Base-by-base conservation (phyloP, 352 stramenopile genomes). In the Globisporangium splendens region DNA sequence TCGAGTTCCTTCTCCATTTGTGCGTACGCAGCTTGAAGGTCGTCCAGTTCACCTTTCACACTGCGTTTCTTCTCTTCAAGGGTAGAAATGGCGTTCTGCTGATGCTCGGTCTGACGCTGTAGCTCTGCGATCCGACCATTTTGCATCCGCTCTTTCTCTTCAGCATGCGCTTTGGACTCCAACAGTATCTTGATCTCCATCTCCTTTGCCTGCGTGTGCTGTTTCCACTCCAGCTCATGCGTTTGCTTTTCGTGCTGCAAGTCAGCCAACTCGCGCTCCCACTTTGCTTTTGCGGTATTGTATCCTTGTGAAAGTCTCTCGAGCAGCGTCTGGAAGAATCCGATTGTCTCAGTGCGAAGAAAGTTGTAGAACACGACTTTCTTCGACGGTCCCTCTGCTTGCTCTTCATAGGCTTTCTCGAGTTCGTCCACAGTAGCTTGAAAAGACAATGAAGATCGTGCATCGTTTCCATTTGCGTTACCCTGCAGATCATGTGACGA, bases 351-450 rank as follows among this genome's bases (percentile, higher is more conserved):
- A 14, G 66, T 53, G 22, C 81, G 73, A 0, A 91, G 47, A 65
- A 92, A 94, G 33, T 84, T 69, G 61, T 88, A 81, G 28, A 92
- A 80, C 0, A 68, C 66, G 28, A 78, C 75, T 50, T 88, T 91
- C 61, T 87, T 86, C 6, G 84, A 73, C 33, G 84, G 82, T 8
- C 84, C 82, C 4, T 75, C 73, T 44, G 82, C 84, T 28, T 73
- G 62, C 2, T 58, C 55, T 24, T 93, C 79, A 60, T 93, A 93
- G 8, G 69, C 46, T 8, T 66, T 48, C 63, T 89, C 82, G 21
- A 91, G 48, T 1, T 68, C 49, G 38, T 77, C 54, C 59, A 93
- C 68, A 15, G 68, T 86, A 13, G 51, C 61, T n/a, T 68, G 50
- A 42, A 80, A 73, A 7, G 52, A 52, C 33, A 3, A 4, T 35